Evolutionary conservation across 1,284 basidiomycete genomes (phyloP).

Genomic region (Coniferiporia weirii): DNA sequence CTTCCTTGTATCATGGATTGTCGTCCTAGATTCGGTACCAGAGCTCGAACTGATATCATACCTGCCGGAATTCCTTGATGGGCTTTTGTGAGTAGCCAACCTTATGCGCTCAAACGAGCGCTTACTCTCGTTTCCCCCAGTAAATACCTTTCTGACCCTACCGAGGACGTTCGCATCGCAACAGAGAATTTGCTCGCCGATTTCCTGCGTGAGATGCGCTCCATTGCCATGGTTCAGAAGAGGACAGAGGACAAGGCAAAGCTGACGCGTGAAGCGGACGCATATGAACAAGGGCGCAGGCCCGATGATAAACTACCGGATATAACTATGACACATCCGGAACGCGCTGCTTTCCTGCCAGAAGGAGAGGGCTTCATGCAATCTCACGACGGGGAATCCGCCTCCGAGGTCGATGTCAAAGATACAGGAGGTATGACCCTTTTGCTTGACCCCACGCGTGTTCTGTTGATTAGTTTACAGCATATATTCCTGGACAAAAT

Average conservation of each 20-base stretch:
- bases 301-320: slow-evolving; percentile 45
- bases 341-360: slow-evolving; percentile 46
- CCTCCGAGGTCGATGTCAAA: slow-evolving; percentile 44
- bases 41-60: slow-evolving; percentile 94
- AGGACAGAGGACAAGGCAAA: slow-evolving; percentile 51
- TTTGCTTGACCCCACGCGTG: not conserved
- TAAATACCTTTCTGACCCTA: slow-evolving; percentile 94
- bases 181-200: slow-evolving; percentile 91
- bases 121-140: slow-evolving; percentile 37
- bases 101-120: slow-evolving; percentile 1
- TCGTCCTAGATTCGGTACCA: slow-evolving; percentile 92
- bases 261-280: slow-evolving; percentile 34
- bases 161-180: slow-evolving; percentile 87
- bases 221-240: slow-evolving; percentile 71
- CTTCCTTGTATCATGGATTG: slow-evolving; percentile 96
- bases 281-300: slow-evolving; percentile 36
- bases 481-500: slow-evolving; percentile 91
- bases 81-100: slow-evolving; percentile 69
- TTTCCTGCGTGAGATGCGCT: slow-evolving; percentile 89
- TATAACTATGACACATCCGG: slow-evolving; percentile 38
- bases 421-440: slow-evolving; percentile 55
- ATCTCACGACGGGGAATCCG: slow-evolving; percentile 37
- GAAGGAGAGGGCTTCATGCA: slow-evolving; percentile 43
- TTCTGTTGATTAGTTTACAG: slow-evolving; percentile 36
- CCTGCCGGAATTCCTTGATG: slow-evolving; percentile 93